These are phyloP conservation scores for Stemphylium beticola DNA, from an alignment of 2,329 filamentous ascomycete species.

Conservation along the genomic window DNA sequence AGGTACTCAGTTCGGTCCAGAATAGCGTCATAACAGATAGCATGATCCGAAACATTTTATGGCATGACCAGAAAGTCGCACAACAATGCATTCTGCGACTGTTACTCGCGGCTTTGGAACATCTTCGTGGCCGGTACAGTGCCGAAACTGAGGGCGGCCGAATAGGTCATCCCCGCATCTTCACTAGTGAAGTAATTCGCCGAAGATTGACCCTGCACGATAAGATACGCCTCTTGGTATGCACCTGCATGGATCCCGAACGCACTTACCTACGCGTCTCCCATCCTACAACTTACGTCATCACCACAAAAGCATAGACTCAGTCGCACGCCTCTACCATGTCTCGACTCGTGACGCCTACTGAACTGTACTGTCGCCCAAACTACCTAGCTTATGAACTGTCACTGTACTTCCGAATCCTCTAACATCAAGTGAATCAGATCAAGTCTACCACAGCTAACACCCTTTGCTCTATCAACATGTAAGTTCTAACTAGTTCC, in stretches of 20 bases:
- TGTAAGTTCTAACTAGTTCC: too few relatives aligned
- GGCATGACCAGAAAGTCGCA: too few relatives aligned
- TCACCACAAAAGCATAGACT: slow-evolving; percentile 8
- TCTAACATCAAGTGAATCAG: not conserved
- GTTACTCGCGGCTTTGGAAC: too few relatives aligned
- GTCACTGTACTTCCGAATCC: not conserved
- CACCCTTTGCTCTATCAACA: not conserved
- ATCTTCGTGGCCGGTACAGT: too few relatives aligned
- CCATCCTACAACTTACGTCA: slow-evolving; percentile 16
- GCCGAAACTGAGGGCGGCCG: too few relatives aligned
- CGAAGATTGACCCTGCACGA: slow-evolving; percentile 2
- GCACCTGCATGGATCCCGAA: not conserved
- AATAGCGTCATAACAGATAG: too few relatives aligned
- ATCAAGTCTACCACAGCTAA: not conserved
- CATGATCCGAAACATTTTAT: too few relatives aligned
- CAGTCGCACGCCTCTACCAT: slow-evolving; percentile 16
- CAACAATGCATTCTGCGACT: too few relatives aligned
- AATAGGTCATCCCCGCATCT: not conserved
- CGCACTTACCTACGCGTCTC: slow-evolving; percentile 4
- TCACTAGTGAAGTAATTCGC: not conserved
- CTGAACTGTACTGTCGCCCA: not conserved
- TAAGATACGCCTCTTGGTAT: slow-evolving; percentile 7
- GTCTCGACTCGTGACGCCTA: not conserved
- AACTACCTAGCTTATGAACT: not conserved
- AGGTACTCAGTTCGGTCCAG: too few relatives aligned